These are phyloP conservation scores for Pinus tabuliformis DNA, from an alignment of 75 land plant species.

Conservation along the genomic window DNA sequence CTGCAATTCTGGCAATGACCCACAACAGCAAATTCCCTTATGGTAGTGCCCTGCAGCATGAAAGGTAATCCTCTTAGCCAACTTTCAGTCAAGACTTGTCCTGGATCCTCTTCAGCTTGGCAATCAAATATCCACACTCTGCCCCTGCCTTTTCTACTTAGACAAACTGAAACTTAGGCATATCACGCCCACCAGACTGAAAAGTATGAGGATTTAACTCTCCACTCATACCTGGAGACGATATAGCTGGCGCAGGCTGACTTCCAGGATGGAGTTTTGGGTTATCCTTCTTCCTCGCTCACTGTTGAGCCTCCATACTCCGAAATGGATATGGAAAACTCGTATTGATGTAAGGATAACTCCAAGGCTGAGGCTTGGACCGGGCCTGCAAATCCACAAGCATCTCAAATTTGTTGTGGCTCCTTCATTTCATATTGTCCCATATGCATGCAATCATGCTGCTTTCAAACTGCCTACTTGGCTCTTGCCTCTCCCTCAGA, in stretches of 20 bases:
- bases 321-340: neutral
- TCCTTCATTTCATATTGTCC: no score
- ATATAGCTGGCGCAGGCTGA: neutral
- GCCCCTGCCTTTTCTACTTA: neutral
- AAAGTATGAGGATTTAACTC: no score
- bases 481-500: no score
- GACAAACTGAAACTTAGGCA: neutral
- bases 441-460: no score
- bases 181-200: no score
- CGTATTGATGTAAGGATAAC: neutral
- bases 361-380: slow-evolving; percentile 1
- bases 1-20: neutral
- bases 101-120: neutral
- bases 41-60: no score
- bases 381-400: slow-evolving; percentile 1
- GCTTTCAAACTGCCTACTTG: no score
- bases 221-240: neutral
- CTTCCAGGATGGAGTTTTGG: neutral
- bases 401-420: neutral
- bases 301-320: no score
- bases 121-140: neutral
- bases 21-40: neutral
- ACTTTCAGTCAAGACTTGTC: neutral
- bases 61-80: no score
- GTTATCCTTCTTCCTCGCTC: neutral